Evolutionary conservation across 1,284 basidiomycete genomes (phyloP).

Genomic region (Trametes sp.): DNA sequence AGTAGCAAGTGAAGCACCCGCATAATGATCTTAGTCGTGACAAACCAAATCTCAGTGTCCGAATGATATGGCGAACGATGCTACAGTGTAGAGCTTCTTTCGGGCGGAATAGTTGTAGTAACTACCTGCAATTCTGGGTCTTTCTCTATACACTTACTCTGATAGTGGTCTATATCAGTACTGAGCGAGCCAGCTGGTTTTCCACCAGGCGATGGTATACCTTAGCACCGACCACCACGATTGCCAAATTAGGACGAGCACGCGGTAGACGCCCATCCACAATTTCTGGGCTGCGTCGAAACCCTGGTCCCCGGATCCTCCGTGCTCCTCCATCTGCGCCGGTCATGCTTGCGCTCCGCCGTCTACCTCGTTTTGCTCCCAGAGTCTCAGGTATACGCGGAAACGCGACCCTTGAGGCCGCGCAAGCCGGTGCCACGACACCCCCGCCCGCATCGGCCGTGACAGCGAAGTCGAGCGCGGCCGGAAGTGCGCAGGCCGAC

Average conservation of each 20-base stretch:
- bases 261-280: constrained; percentile 18
- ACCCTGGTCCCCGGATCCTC: too few species aligned
- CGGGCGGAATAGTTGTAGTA: too few species aligned
- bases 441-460: constrained; percentile 30
- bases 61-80: too few species aligned
- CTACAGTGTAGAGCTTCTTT: too few species aligned
- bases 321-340: too few species aligned
- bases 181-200: too few species aligned
- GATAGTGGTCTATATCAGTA: not conserved
- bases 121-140: too few species aligned
- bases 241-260: constrained; percentile 6
- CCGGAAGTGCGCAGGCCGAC: constrained; percentile 21
- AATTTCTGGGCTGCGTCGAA: constrained; percentile 30
- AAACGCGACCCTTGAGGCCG: constrained; percentile 39
- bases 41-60: too few species aligned
- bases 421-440: constrained; percentile 24
- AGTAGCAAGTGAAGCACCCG: not conserved
- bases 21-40: not conserved
- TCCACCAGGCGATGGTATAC: too few species aligned
- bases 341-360: constrained; percentile 40
- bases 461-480: constrained; percentile 22
- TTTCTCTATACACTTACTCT: too few species aligned
- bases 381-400: constrained; percentile 36
- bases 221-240: not conserved
- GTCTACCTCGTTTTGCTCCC: constrained; percentile 34